Conservation (phyloP, 495 filamentous ascomycete genomes). For the Lasiosphaeria hispida region DNA sequence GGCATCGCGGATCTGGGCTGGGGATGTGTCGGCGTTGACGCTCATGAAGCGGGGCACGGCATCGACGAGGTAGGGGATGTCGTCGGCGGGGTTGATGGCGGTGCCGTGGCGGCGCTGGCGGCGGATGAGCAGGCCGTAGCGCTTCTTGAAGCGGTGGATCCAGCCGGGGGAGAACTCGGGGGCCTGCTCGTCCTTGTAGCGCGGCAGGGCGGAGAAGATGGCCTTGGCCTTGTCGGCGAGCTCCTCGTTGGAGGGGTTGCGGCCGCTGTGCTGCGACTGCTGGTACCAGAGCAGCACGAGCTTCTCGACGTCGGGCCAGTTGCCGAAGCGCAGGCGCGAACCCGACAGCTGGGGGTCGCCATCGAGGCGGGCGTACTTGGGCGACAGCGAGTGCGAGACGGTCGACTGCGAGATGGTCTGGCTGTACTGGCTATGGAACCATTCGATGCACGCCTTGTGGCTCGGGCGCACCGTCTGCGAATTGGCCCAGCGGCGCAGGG, state of each 20-base stretch:
- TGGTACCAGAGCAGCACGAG: slow-evolving; percentile 52
- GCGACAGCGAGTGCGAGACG: slow-evolving; percentile 51
- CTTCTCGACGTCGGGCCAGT: slow-evolving; percentile 56
- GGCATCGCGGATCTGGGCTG: slow-evolving; percentile 45
- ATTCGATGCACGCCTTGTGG: slow-evolving; percentile 54
- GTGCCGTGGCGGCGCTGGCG: slow-evolving; percentile 47
- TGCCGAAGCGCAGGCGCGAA: slow-evolving; percentile 51
- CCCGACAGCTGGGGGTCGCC: slow-evolving; percentile 50
- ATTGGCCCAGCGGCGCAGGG: slow-evolving; percentile 51
- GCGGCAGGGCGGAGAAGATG: slow-evolving; percentile 47
- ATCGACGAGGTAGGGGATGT: slow-evolving; percentile 49
- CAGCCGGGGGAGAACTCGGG: slow-evolving; percentile 55
- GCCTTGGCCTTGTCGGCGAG: slow-evolving; percentile 51
- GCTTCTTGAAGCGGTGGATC: slow-evolving; percentile 55
- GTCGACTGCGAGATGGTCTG: slow-evolving; percentile 54
- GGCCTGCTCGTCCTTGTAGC: slow-evolving; percentile 48
- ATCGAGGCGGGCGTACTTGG: slow-evolving; percentile 53
- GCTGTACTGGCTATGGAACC: slow-evolving; percentile 49
- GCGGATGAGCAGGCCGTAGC: slow-evolving; percentile 48
- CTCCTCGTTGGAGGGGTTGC: slow-evolving; percentile 51
- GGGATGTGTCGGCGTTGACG: slow-evolving; percentile 45
- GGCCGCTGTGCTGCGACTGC: slow-evolving; percentile 41
- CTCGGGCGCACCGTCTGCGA: slow-evolving; percentile 47
- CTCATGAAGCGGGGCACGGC: slow-evolving; percentile 48
- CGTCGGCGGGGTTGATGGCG: slow-evolving; percentile 42